phyloP scores from a whole-genome alignment of 225 moss, liverwort and hornwort genomes.

The Neckera pumila region DNA sequence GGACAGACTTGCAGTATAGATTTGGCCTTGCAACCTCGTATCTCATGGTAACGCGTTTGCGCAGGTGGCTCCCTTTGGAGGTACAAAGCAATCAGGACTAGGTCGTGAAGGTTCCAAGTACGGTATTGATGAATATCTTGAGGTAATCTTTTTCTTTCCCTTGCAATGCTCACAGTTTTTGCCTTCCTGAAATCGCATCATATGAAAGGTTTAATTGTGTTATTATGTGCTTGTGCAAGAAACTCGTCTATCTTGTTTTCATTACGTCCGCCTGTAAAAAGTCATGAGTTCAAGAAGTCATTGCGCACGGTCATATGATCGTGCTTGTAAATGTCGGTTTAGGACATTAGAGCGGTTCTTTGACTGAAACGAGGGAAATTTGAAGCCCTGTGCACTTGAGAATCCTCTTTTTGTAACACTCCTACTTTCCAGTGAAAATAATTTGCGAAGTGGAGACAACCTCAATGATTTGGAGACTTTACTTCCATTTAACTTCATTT shows the following conservation, averaged over 20 bases:
- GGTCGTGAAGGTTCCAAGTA: conserved; percentile 94
- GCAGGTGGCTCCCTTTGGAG: conserved; percentile 95
- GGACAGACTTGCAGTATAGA: not conserved
- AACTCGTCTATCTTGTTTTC: not conserved
- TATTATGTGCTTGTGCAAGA: not conserved
- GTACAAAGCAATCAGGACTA: conserved; percentile 82
- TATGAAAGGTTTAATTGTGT: not conserved
- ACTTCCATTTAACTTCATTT: not conserved
- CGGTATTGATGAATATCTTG: conserved; percentile 82
- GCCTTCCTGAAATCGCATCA: not conserved
- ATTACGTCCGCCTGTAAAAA: not conserved
- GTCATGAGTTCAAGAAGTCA: not conserved
- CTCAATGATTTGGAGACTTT: not conserved
- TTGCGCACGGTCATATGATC: not conserved
- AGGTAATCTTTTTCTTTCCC: conserved; percentile 25
- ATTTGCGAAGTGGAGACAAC: not conserved
- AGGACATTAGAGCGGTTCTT: not conserved
- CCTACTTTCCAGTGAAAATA: not conserved
- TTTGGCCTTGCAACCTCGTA: not conserved
- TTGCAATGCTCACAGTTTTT: not conserved
- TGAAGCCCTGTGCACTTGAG: not conserved
- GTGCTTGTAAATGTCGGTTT: not conserved
- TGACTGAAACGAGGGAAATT: not conserved
- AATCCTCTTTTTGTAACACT: not conserved
- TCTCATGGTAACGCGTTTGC: not conserved